Conservation (phyloP, 179 eudicot species). For the Spergularia azorica region DNA sequence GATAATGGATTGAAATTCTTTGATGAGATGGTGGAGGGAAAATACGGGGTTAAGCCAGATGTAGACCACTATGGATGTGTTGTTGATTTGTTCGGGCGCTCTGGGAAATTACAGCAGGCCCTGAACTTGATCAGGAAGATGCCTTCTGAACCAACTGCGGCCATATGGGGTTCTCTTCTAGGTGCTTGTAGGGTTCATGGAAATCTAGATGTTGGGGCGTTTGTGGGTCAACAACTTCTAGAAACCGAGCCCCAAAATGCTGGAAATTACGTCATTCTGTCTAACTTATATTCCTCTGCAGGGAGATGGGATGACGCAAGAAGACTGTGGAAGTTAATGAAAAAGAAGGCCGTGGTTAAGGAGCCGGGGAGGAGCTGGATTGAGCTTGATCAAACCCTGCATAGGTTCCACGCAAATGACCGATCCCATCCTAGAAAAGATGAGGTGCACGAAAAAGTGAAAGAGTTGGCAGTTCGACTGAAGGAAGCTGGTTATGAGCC, state of each 20-base stretch:
- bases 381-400: slow-evolving; percentile 44
- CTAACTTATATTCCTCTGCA: slow-evolving; percentile 43
- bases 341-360: slow-evolving; percentile 36
- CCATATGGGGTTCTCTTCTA: slow-evolving; percentile 53
- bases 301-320: slow-evolving; percentile 53
- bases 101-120: slow-evolving; percentile 42
- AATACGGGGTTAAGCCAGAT: slow-evolving; percentile 36
- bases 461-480: slow-evolving; percentile 33
- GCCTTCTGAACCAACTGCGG: slow-evolving; percentile 49
- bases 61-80: slow-evolving; percentile 50
- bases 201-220: slow-evolving; percentile 38
- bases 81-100: slow-evolving; percentile 50
- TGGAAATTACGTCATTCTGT: slow-evolving; percentile 45
- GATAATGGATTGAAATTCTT: slow-evolving; percentile 36
- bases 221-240: slow-evolving; percentile 38
- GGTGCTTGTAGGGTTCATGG: slow-evolving; percentile 49
- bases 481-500: slow-evolving; percentile 55
- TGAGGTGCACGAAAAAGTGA: slow-evolving; percentile 41
- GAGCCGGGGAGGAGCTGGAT: slow-evolving; percentile 56
- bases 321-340: slow-evolving; percentile 38
- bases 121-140: slow-evolving; percentile 36
- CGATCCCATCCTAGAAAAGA: slow-evolving; percentile 42
- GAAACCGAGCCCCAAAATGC: slow-evolving; percentile 51
- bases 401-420: slow-evolving; percentile 48
- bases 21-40: slow-evolving; percentile 35